Evolutionary conservation across 345 rosid genomes (phyloP).

Genomic region (Nasturtium officinale): DNA sequence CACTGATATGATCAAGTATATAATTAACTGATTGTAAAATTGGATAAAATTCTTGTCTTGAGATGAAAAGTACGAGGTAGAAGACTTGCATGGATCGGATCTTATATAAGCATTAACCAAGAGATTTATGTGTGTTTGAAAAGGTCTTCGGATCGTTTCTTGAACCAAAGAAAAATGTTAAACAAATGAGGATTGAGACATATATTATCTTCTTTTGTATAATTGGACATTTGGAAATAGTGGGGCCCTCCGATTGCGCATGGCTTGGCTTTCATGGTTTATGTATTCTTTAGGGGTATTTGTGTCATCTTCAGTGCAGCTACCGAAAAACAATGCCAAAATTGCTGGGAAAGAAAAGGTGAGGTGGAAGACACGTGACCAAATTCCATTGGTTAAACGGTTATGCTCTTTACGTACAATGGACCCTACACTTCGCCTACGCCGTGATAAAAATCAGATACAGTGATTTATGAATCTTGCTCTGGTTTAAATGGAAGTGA

Average conservation of each 20-base stretch:
- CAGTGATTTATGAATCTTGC: slow-evolving; percentile 27
- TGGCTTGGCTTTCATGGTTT: slow-evolving; percentile 13
- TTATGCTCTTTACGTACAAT: slow-evolving; percentile 27
- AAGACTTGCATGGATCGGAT: background rate
- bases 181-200: too few relatives aligned
- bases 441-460: background rate
- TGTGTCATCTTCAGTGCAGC: slow-evolving; percentile 5
- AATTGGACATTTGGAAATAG: slow-evolving; percentile 9
- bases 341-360: background rate
- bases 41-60: background rate
- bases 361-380: slow-evolving; percentile 27
- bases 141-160: too few relatives aligned
- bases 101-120: background rate
- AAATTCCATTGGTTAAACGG: background rate
- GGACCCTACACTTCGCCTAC: background rate
- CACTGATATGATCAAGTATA: slow-evolving; percentile 4
- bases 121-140: background rate
- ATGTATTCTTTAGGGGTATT: background rate
- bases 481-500: slow-evolving; percentile 18
- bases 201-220: too few relatives aligned
- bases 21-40: background rate
- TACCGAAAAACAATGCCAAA: slow-evolving; percentile 7
- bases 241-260: slow-evolving; percentile 36
- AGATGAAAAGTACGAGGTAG: background rate
- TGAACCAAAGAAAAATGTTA: too few relatives aligned